phyloP scores from a whole-genome alignment of 2,329 filamentous ascomycete species.

The Ophiostoma himal-ulmi region DNA sequence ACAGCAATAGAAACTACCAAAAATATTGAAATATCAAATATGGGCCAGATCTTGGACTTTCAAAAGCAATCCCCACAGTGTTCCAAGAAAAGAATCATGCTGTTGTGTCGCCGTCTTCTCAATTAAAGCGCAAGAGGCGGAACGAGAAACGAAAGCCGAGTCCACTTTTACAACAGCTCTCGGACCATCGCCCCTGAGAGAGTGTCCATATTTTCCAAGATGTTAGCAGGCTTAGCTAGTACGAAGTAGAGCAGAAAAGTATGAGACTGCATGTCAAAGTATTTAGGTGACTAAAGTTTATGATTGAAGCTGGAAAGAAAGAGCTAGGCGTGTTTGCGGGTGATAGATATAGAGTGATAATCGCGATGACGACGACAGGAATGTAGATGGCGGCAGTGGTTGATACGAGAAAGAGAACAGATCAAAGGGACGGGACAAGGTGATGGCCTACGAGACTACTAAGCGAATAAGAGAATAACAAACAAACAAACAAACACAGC shows the following conservation, averaged over 20 bases:
- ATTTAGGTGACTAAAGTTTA: not conserved
- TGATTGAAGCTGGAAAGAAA: not conserved
- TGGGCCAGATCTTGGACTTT: not conserved
- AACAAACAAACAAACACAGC: not conserved
- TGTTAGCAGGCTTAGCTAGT: not conserved
- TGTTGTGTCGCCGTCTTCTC: not conserved
- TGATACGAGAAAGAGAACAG: not conserved
- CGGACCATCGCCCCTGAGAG: slow-evolving; percentile 6
- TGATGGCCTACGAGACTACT: not conserved
- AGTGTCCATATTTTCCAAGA: slow-evolving; percentile 1
- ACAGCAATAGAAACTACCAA: not conserved
- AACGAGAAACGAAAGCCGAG: not conserved
- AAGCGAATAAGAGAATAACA: too few relatives aligned
- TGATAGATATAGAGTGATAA: not conserved
- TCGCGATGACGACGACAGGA: not conserved
- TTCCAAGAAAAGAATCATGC: slow-evolving; percentile 1
- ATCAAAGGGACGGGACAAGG: not conserved
- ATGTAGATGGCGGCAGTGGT: not conserved
- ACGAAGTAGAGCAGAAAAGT: not conserved
- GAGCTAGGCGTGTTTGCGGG: not conserved
- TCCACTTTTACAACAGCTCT: not conserved
- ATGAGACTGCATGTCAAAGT: too few relatives aligned
- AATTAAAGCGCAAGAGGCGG: not conserved
- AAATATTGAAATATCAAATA: not conserved
- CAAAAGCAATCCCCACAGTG: not conserved